Evolutionary conservation across 306 rosid genomes (phyloP).

Genomic region (Bauhinia variegata): DNA sequence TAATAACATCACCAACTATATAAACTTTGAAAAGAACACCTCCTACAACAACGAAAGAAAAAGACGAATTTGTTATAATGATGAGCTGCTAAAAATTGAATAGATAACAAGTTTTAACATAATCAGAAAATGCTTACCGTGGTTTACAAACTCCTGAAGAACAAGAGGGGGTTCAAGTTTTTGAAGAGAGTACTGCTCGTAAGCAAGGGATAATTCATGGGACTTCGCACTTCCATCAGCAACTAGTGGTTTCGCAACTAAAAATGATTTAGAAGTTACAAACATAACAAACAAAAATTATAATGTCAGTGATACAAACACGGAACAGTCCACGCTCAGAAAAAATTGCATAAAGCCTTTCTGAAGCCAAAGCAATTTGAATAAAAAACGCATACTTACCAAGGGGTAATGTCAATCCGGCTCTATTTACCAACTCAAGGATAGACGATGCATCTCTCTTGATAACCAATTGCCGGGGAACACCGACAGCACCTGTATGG

Average conservation of each 20-base stretch:
- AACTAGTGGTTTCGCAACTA: slow-evolving; percentile 94
- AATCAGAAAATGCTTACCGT: slow-evolving; percentile 55
- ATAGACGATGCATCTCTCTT: slow-evolving; percentile 83
- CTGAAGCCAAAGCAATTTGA: slow-evolving; percentile 27
- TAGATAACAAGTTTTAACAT: slow-evolving; percentile 17
- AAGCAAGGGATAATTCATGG: slow-evolving; percentile 86
- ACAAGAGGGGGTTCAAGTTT: slow-evolving; percentile 92
- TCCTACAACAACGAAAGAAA: slow-evolving; percentile 50
- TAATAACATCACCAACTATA: slow-evolving; percentile 88
- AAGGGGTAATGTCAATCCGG: slow-evolving; percentile 77
- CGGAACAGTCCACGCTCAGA: slow-evolving; percentile 42
- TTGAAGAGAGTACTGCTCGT: slow-evolving; percentile 73
- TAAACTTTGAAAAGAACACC: slow-evolving; percentile 94
- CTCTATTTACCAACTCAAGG: slow-evolving; percentile 65
- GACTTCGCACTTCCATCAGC: slow-evolving; percentile 93
- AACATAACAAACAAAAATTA: too few species aligned
- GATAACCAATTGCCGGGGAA: slow-evolving; percentile 83
- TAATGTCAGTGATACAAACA: too few species aligned
- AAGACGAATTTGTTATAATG: slow-evolving; percentile 16
- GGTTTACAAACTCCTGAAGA: slow-evolving; percentile 92
- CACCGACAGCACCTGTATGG: slow-evolving; percentile 71
- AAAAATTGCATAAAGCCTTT: slow-evolving; percentile 36
- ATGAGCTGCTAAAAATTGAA: slow-evolving; percentile 2
- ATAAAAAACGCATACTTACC: slow-evolving; percentile 58
- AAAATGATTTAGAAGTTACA: slow-evolving; percentile 13